Percentiles rank a stretch among this genome's conserved stretches.
Evolutionary conservation across 2,329 filamentous ascomycete species (phyloP).

Genomic region (Lojkania enalia): DNA sequence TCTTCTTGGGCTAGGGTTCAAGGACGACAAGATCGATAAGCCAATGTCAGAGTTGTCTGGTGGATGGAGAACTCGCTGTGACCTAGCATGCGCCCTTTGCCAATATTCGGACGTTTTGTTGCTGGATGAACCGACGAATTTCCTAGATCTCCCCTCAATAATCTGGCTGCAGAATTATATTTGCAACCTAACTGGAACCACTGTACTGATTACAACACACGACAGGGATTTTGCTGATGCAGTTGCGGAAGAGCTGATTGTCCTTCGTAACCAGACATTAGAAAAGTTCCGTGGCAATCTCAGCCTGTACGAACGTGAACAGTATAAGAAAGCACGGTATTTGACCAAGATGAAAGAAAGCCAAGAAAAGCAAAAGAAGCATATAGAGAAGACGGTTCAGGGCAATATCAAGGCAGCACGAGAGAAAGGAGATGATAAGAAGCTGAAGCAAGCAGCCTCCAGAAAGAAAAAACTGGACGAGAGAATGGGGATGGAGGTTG

Average conservation of each 20-base stretch:
- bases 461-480: slow-evolving; percentile 85
- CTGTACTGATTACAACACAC: slow-evolving; percentile 79
- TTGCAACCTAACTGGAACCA: slow-evolving; percentile 59
- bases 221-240: slow-evolving; percentile 79
- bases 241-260: slow-evolving; percentile 74
- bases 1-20: slow-evolving; percentile 72
- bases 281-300: slow-evolving; percentile 77
- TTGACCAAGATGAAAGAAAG: slow-evolving; percentile 78
- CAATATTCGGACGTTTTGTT: slow-evolving; percentile 77
- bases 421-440: slow-evolving; percentile 79
- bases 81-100: slow-evolving; percentile 60
- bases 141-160: slow-evolving; percentile 79
- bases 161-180: slow-evolving; percentile 82
- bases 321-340: slow-evolving; percentile 68
- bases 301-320: slow-evolving; percentile 69
- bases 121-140: slow-evolving; percentile 87
- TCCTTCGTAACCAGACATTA: slow-evolving; percentile 72
- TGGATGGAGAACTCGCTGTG: slow-evolving; percentile 54
- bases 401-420: slow-evolving; percentile 76
- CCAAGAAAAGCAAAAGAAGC: slow-evolving; percentile 76
- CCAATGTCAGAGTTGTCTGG: slow-evolving; percentile 71
- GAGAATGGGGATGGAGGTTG: slow-evolving; percentile 75
- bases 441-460: slow-evolving; percentile 81
- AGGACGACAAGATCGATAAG: slow-evolving; percentile 62
- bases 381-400: slow-evolving; percentile 77